Base-by-base conservation (phyloP, 768 basidiomycete genomes). In the Chalciporus chontae region DNA sequence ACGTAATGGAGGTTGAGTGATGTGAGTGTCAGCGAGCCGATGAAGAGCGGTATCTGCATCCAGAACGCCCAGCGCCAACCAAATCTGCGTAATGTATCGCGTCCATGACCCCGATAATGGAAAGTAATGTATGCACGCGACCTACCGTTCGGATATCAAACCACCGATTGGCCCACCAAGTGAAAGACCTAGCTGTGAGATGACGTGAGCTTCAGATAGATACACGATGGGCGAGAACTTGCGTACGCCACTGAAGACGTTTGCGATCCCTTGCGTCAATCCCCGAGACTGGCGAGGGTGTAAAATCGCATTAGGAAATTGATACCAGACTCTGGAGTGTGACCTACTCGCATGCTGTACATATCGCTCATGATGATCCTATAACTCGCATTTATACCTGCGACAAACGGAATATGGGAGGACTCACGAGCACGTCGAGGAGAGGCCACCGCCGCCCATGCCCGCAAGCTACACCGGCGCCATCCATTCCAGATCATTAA, bases 41-140 rank as follows among this genome's bases (percentile, higher is more conserved):
- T 8, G 43, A 57, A 46, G 3, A 48, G 38, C 0, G 52, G 56
- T 6, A 54, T 37, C 21, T 57, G 57, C 23, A 43, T 47, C 14
- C 53, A 39, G 39, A 58, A 57, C 5, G 56, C 46, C 13, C 32
- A 7, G n/a, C 56, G 56, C 59, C 59, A 60, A 15, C 59, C 58
- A 42, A 60, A 53, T 8, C 59, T 57, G 3, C 34, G 17, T 42
- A 15, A 3, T 8, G 37, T 14, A 3, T 8, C 47, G 8, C 51
- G 38, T 37, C 21, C 23, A 26, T 26, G 26, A 5, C 26, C 26
- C 26, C n/a, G n/a, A n/a, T n/a, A n/a, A n/a, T n/a, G n/a, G n/a
- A n/a, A 26, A 26, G 26, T 26, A 26, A 26, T 26, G 26, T 26
- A 6, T 26, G 9, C 13, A 31, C 10, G 29, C 8, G 13, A 51